Conservation (phyloP, 495 filamentous ascomycete genomes). For the Lasiosphaeria miniovina region DNA sequence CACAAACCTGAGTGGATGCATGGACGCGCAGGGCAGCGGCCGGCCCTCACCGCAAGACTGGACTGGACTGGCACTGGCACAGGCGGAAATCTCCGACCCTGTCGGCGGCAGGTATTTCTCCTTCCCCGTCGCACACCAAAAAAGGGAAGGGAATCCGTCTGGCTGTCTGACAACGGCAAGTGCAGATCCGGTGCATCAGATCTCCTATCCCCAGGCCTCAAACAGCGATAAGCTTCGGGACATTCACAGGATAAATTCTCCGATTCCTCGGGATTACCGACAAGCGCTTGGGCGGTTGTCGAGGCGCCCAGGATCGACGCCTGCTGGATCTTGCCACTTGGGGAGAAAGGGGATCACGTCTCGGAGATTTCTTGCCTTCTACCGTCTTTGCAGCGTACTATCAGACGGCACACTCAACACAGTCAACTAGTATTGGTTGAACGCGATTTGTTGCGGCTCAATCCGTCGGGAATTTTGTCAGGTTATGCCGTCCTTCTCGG, state of each 20-base stretch:
- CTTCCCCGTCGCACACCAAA: neutral
- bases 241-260: neutral
- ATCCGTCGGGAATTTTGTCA: conserved; percentile 1
- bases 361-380: neutral
- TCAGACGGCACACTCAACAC: neutral
- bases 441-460: neutral
- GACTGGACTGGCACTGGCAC: too few species aligned
- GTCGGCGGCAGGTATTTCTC: too few species aligned
- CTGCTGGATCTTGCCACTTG: neutral
- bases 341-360: neutral
- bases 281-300: too few species aligned
- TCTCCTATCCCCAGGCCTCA: neutral
- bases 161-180: conserved; percentile 1
- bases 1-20: neutral
- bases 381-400: neutral
- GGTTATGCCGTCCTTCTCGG: neutral
- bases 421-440: neutral
- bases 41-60: neutral
- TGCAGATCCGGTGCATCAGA: conserved; percentile 3
- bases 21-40: neutral
- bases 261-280: neutral
- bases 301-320: neutral
- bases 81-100: too few species aligned
- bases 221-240: neutral
- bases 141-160: neutral